phyloP scores from a whole-genome alignment of 2,329 filamentous ascomycete genomes.

The Scedosporium dehoogii region DNA sequence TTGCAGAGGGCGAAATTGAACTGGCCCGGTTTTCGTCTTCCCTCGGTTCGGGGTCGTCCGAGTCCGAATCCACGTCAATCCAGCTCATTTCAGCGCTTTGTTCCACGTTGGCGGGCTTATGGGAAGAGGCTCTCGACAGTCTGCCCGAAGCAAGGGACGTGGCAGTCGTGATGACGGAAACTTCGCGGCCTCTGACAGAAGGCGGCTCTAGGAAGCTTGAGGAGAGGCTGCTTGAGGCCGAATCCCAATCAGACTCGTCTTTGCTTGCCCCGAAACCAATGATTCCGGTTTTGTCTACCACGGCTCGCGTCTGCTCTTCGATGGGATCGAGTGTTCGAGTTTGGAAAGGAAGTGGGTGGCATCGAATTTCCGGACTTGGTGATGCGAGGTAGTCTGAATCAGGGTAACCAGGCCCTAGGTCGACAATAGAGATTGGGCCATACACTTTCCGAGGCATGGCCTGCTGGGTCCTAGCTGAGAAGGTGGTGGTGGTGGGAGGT shows the following conservation, averaged over 20 bases:
- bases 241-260: slow-evolving; percentile 14
- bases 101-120: slow-evolving; percentile 9
- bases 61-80: slow-evolving; percentile 14
- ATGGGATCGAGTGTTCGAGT: slow-evolving; percentile 5
- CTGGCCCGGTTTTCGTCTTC: background rate
- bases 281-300: background rate
- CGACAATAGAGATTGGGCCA: background rate
- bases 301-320: slow-evolving; percentile 1
- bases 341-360: background rate
- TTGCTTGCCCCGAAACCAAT: slow-evolving; percentile 9
- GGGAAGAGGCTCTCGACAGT: slow-evolving; percentile 16
- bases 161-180: slow-evolving; percentile 28
- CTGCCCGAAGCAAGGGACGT: slow-evolving; percentile 28
- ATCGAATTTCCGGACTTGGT: background rate
- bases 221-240: slow-evolving; percentile 23
- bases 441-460: background rate
- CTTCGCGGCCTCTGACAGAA: slow-evolving; percentile 22
- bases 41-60: background rate
- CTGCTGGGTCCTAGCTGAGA: slow-evolving; percentile 17
- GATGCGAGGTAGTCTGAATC: slow-evolving; percentile 1
- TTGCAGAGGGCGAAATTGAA: background rate
- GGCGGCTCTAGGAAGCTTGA: slow-evolving; percentile 24
- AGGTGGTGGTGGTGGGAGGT: slow-evolving; percentile 24
- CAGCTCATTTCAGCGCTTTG: slow-evolving; percentile 10
- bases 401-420: background rate